Evolutionary conservation across 2,329 filamentous ascomycete genomes (phyloP).

Genomic region (Monosporascus ibericus): DNA sequence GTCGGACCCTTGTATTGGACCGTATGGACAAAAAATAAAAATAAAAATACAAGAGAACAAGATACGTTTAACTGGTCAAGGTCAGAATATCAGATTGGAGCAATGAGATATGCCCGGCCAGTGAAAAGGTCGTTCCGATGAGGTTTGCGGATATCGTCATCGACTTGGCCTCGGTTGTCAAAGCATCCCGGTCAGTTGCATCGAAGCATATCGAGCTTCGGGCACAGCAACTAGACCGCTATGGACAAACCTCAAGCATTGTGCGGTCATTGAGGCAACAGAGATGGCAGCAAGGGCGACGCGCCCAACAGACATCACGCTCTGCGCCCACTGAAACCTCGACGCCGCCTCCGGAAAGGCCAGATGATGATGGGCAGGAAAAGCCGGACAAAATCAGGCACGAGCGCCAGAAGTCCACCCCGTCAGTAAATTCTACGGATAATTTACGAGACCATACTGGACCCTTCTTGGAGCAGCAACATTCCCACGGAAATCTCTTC

Average conservation of each 20-base stretch:
- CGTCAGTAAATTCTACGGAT: neutral
- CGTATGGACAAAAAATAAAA: too few species aligned
- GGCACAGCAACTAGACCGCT: slow-evolving; percentile 46
- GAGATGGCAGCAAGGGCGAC: neutral
- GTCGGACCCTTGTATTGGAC: too few species aligned
- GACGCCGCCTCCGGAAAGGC: slow-evolving; percentile 1
- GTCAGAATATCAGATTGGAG: neutral
- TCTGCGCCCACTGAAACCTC: neutral
- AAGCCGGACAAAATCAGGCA: slow-evolving; percentile 1
- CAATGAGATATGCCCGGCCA: slow-evolving; percentile 12
- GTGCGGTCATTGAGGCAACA: slow-evolving; percentile 27
- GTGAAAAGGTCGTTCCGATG: slow-evolving; percentile 33
- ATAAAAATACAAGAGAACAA: too few species aligned
- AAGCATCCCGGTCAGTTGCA: slow-evolving; percentile 63
- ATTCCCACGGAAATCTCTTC: slow-evolving; percentile 6
- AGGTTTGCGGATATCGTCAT: slow-evolving; percentile 58
- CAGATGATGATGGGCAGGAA: slow-evolving; percentile 1
- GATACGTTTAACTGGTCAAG: too few species aligned
- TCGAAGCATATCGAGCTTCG: slow-evolving; percentile 55
- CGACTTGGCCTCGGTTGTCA: slow-evolving; percentile 65
- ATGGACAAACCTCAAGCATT: slow-evolving; percentile 40
- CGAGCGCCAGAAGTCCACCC: neutral
- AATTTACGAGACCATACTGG: neutral
- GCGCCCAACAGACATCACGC: neutral
- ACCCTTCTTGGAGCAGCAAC: slow-evolving; percentile 1